Evolutionary conservation across 371 early-diverging fungal species (phyloP), one percentile per base, ranked within the genome.

Genomic region (Coelomomyces lativittatus): DNA sequence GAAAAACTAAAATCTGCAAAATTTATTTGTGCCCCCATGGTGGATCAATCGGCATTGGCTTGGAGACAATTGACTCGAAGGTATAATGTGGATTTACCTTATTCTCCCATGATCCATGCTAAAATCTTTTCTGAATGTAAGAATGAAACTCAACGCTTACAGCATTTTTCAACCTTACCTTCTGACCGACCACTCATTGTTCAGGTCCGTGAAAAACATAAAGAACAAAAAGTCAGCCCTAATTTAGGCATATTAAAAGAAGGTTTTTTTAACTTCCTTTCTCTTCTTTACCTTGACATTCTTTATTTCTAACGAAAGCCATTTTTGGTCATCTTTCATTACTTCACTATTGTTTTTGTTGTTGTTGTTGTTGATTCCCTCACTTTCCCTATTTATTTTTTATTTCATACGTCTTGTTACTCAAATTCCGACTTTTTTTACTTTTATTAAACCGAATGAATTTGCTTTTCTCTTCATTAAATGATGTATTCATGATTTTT

Each of bases 71-170:
- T 98, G 17, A 81, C 85, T 19, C 66, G 88, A 36, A 69, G 82
- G 28, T 86, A 97, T 60, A 86, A 83, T 26, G 91, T 96, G 1
- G 70, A 95, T 30, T 66, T 96, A 1, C 90, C 92, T 64, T 97
- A 87, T 56, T 97, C 98, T 12, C 98, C 98, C 49, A 99, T 99
- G 99, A 83, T 97, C 59, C 87, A 99, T 56, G 90, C 90, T 12
- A 75, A 71, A 45, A 56, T 85, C 41, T 95, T 92, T 57, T 55
- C 64, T 32, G 81, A 82, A 31, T 66, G 63, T 15, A 61, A 56
- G 46, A 76, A 70, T 33, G 55, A 57, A 37, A 67, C 64, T 33
- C 88, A 86, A 50, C 62, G 79, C 34, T 56, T 72, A 8, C 88
- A 87, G 34, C 72, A 79, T 36, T 96, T 83, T 71, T 66, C 70